Percentiles rank a stretch among this genome's conserved stretches.
Conservation (phyloP, 1,284 basidiomycete genomes). For the Boletus sp. region DNA sequence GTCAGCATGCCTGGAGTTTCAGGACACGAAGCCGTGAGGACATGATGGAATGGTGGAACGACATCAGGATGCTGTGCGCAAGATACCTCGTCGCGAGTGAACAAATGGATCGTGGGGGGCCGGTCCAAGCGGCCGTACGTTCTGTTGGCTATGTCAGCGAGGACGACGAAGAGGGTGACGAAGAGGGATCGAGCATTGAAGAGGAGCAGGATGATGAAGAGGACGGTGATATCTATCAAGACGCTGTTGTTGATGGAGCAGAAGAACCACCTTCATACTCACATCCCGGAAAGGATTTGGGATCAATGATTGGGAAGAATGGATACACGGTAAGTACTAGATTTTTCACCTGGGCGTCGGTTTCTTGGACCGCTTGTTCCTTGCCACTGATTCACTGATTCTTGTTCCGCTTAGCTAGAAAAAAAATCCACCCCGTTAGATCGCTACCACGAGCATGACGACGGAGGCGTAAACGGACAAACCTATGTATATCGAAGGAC, state of each 20-base stretch:
- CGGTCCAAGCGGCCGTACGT: constrained; percentile 90
- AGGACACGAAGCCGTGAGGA: constrained; percentile 89
- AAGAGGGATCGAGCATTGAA: constrained; percentile 70
- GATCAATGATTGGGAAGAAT: constrained; percentile 56
- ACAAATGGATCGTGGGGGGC: constrained; percentile 90
- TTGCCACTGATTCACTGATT: constrained; percentile 22
- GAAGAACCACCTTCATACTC: constrained; percentile 53
- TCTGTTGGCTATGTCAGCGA: constrained; percentile 83
- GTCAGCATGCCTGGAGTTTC: constrained; percentile 86
- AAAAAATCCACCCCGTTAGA: constrained; percentile 28
- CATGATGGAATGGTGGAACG: constrained; percentile 99
- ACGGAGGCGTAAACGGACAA: constrained; percentile 13
- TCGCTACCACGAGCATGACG: constrained; percentile 7
- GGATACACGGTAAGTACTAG: constrained; percentile 67
- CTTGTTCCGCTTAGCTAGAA: constrained; percentile 38
- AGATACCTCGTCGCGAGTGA: constrained; percentile 95
- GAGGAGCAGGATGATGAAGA: constrained; percentile 70
- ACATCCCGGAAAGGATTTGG: constrained; percentile 40
- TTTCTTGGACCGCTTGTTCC: background rate
- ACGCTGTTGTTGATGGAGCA: constrained; percentile 41
- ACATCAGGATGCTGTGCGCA: constrained; percentile 94
- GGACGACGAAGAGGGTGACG: constrained; percentile 65
- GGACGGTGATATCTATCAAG: constrained; percentile 39
- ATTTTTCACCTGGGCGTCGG: background rate
- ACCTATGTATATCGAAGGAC: constrained; percentile 42